phyloP scores from a whole-genome alignment of 2,329 filamentous ascomycete genomes.

The Diaporthe sp. region DNA sequence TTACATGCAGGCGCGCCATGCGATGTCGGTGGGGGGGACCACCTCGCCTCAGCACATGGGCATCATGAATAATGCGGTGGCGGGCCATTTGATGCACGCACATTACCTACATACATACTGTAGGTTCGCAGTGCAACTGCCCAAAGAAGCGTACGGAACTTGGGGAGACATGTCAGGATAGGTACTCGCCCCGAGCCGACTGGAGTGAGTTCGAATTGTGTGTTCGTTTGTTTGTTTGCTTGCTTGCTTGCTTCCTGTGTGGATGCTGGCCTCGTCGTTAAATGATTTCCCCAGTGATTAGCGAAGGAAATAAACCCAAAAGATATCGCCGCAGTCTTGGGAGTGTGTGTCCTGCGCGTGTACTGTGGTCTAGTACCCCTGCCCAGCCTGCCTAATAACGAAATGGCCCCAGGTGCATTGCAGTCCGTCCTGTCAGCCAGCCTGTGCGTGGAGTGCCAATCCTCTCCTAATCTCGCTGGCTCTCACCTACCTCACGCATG shows the following conservation, averaged over 20 bases:
- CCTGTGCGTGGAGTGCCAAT: constrained; percentile 19
- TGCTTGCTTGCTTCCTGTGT: not conserved
- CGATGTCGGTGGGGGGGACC: constrained; percentile 17
- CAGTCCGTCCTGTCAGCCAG: not conserved
- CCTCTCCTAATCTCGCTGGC: constrained; percentile 20
- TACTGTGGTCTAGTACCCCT: constrained; percentile 8
- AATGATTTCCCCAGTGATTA: not conserved
- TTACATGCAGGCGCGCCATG: constrained; percentile 29
- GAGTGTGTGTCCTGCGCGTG: not conserved
- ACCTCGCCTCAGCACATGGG: constrained; percentile 20
- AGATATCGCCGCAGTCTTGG: not conserved
- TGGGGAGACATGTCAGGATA: not conserved
- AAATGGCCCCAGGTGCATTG: not conserved
- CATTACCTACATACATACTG: not conserved
- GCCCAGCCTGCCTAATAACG: constrained; percentile 3
- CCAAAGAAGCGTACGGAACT: not conserved
- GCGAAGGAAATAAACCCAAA: not conserved
- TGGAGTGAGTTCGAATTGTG: not conserved
- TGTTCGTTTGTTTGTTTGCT: not conserved
- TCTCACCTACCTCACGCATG: constrained; percentile 6
- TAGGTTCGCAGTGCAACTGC: not conserved
- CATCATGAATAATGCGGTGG: constrained; percentile 31
- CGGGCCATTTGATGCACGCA: constrained; percentile 13
- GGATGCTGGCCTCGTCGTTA: not conserved
- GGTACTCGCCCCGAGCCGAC: not conserved